Conservation (phyloP, 1,284 basidiomycete species). For the Tremellales sp. region DNA sequence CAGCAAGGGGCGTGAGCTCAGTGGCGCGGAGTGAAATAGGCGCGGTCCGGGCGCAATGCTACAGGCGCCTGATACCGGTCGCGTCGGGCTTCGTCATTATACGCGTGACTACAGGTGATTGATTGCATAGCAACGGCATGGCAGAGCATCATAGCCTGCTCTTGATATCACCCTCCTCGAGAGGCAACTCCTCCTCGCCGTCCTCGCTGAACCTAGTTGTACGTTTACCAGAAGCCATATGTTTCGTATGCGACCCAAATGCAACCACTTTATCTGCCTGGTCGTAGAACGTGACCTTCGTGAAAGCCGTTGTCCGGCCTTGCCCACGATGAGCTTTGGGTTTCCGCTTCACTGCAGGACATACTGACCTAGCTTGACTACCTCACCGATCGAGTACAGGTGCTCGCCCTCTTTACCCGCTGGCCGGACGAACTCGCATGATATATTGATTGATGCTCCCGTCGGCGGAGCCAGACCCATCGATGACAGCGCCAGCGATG, state of each 20-base stretch:
- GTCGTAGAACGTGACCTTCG: conserved; percentile 39
- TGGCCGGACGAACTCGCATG: conserved; percentile 46
- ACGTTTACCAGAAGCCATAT: conserved; percentile 33
- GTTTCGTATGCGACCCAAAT: conserved; percentile 47
- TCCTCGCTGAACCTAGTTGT: conserved; percentile 28
- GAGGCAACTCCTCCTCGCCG: conserved; percentile 32
- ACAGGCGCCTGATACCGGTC: too few relatives aligned
- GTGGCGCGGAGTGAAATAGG: too few relatives aligned
- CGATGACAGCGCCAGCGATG: conserved; percentile 44
- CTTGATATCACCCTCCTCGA: too few relatives aligned
- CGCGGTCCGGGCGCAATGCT: too few relatives aligned
- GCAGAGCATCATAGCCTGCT: too few relatives aligned
- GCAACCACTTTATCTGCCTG: conserved; percentile 41
- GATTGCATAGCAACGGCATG: too few relatives aligned
- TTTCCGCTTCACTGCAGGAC: background rate
- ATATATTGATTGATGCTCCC: conserved; percentile 45
- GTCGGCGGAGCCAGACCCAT: conserved; percentile 44
- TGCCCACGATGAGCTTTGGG: background rate
- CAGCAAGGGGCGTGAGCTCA: too few relatives aligned
- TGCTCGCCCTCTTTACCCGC: conserved; percentile 37
- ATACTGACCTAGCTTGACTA: conserved; percentile 39
- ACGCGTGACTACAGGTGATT: too few relatives aligned
- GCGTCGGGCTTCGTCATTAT: too few relatives aligned
- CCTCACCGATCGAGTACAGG: conserved; percentile 37
- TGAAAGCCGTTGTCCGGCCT: conserved; percentile 40